Evolutionary conservation across 148 eudicot species (phyloP), one percentile per base, ranked within the genome.

Genomic region (Salicornia ramosissima): DNA sequence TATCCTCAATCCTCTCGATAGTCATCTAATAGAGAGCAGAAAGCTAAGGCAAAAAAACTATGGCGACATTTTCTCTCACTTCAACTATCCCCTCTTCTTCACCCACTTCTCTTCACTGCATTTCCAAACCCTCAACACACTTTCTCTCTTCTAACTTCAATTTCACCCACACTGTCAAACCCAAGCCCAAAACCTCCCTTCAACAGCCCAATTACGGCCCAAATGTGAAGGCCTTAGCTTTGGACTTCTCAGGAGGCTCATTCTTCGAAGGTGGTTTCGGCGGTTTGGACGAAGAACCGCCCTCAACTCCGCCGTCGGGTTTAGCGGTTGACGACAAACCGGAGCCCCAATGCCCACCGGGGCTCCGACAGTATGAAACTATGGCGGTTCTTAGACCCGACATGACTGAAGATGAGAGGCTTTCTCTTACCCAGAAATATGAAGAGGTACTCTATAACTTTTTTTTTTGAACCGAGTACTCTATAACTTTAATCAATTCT

Each of bases 401-500:
- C 45, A 85, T 94, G 97, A 85, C 97, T 14, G 97, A 94, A 74
- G 96, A 94, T 49, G 97, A 88, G 58, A 89, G 98, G 21, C 90
- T 94, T 22, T 26, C 81, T 52, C 83, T 90, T 28, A 87, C 88
- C 56, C 92, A 90, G 77, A 88, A 84, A 69, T 94, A 90, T 54
- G 96, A 90, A 67, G 95, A 90, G 97, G 98, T 94, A 68, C 12
- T 2, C 3, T 31, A 59, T 36, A 30, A 18, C 36, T 30, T 50
- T 12, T 11, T 13, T 42, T 58, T 57, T 39, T 24, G 10, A 46
- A 19, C 51, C 16, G 31, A 28, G 0, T 39, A 13, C 2, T 29
- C n/a, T 13, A 28, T 25, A 33, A 22, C 0, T 10, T 22, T 64
- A 4, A 26, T 7, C 2, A 58, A 56, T 28, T 15, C 1, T 56